Conservation (phyloP, 2,329 filamentous ascomycete species). For the Lachnellula arida region DNA sequence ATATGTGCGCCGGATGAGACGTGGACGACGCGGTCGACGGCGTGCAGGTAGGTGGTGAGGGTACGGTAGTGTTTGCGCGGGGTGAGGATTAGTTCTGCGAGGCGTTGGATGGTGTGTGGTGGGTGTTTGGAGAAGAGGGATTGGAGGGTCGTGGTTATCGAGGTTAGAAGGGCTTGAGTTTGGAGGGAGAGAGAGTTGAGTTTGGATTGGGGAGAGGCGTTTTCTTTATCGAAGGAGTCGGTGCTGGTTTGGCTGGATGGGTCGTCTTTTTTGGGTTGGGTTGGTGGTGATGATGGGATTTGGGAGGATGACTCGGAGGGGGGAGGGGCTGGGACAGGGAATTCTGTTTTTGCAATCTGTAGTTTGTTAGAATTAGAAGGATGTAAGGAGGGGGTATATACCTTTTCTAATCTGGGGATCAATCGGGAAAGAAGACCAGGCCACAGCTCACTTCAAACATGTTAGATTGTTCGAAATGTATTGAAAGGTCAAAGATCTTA, state of each 20-base stretch:
- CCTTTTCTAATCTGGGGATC: slow-evolving; percentile 35
- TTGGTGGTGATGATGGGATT: slow-evolving; percentile 49
- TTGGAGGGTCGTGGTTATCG: slow-evolving; percentile 57
- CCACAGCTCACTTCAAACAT: slow-evolving; percentile 35
- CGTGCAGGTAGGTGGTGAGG: slow-evolving; percentile 80
- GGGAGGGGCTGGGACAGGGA: slow-evolving; percentile 40
- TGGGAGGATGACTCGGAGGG: slow-evolving; percentile 40
- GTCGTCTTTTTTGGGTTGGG: slow-evolving; percentile 43
- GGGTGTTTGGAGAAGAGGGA: slow-evolving; percentile 68
- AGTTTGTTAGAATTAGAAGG: neutral
- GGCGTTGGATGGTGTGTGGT: slow-evolving; percentile 87
- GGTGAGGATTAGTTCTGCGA: slow-evolving; percentile 77
- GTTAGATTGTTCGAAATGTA: slow-evolving; percentile 5
- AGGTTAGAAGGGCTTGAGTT: slow-evolving; percentile 56
- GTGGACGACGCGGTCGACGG: slow-evolving; percentile 82
- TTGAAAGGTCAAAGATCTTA: slow-evolving; percentile 35
- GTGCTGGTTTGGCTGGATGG: slow-evolving; percentile 17
- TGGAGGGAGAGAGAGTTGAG: slow-evolving; percentile 56
- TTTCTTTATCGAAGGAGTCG: slow-evolving; percentile 52
- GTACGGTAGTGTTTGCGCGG: slow-evolving; percentile 77
- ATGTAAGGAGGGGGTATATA: slow-evolving; percentile 2
- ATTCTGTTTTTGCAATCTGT: slow-evolving; percentile 19
- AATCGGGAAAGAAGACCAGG: slow-evolving; percentile 36
- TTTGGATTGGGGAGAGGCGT: slow-evolving; percentile 44
- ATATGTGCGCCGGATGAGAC: slow-evolving; percentile 77